Evolutionary conservation across 495 filamentous ascomycete genomes (phyloP).

Genomic region (Neurospora discreta): DNA sequence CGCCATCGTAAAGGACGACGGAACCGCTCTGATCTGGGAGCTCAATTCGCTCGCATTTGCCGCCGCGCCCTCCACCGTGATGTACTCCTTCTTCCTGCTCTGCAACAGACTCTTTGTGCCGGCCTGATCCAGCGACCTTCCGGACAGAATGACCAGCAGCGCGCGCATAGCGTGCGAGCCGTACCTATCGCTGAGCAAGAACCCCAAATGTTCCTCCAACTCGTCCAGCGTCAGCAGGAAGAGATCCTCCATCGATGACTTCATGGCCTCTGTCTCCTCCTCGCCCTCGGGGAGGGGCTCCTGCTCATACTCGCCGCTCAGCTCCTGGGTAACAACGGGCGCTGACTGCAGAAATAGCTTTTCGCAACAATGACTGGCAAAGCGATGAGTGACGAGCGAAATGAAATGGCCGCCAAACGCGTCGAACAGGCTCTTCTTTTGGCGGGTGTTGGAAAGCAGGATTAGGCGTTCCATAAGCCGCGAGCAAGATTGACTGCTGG

Average conservation of each 20-base stretch:
- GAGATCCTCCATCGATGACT: slow-evolving; percentile 64
- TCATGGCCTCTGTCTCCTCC: slow-evolving; percentile 11
- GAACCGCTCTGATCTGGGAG: slow-evolving; percentile 48
- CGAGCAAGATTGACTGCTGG: slow-evolving; percentile 89
- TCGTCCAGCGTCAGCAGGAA: slow-evolving; percentile 76
- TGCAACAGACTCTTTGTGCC: slow-evolving; percentile 59
- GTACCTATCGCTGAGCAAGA: slow-evolving; percentile 73
- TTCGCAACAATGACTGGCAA: slow-evolving; percentile 95
- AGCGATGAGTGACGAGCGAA: slow-evolving; percentile 82
- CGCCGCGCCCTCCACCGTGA: slow-evolving; percentile 39
- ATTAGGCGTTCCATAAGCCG: slow-evolving; percentile 86
- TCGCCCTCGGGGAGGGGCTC: slow-evolving; percentile 17
- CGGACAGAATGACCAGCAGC: slow-evolving; percentile 74
- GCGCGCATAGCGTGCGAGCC: slow-evolving; percentile 86
- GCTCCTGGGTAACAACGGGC: slow-evolving; percentile 61
- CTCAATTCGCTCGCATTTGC: slow-evolving; percentile 17
- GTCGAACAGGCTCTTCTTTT: slow-evolving; percentile 75
- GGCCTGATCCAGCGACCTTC: slow-evolving; percentile 56
- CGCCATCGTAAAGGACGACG: slow-evolving; percentile 62
- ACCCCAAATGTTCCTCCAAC: slow-evolving; percentile 72
- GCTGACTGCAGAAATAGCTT: slow-evolving; percentile 78
- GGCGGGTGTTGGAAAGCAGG: slow-evolving; percentile 60
- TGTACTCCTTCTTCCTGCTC: slow-evolving; percentile 82
- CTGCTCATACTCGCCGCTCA: slow-evolving; percentile 31
- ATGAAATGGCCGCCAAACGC: slow-evolving; percentile 84